Evolutionary conservation across 106 monocot species (phyloP).

Genomic region (Phalaenopsis equestris): DNA sequence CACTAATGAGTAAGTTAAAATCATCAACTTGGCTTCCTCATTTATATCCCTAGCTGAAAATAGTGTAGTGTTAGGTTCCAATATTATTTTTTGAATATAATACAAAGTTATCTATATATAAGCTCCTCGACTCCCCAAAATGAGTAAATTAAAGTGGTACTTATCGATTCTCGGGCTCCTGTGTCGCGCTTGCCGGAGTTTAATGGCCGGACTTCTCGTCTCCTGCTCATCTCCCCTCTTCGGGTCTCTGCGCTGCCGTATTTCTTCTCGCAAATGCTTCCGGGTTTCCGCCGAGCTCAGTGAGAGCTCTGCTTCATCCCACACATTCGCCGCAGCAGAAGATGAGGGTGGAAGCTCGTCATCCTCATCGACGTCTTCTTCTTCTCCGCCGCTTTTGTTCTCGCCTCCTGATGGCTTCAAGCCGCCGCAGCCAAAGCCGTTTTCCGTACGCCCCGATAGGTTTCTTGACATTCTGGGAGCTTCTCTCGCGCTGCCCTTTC

Average conservation of each 20-base stretch:
- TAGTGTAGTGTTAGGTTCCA: too few species aligned
- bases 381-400: neutral
- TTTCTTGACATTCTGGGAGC: constrained; percentile 17
- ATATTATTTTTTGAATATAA: too few species aligned
- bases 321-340: neutral
- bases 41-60: too few species aligned
- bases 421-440: constrained; percentile 13
- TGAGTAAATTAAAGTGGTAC: too few species aligned
- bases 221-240: constrained; percentile 2
- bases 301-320: constrained; percentile 9
- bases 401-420: constrained; percentile 14
- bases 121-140: too few species aligned
- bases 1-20: too few species aligned
- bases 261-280: neutral
- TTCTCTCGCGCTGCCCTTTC: constrained; percentile 15
- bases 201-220: constrained; percentile 9
- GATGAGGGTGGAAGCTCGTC: constrained; percentile 8
- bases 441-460: constrained; percentile 14
- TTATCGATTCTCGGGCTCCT: too few species aligned
- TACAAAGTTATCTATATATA: too few species aligned
- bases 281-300: constrained; percentile 10
- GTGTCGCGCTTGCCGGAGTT: neutral
- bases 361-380: neutral
- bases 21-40: too few species aligned
- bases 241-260: neutral